Conservation (phyloP, 2,329 filamentous ascomycete genomes). For the Zymoseptoria passerinii region DNA sequence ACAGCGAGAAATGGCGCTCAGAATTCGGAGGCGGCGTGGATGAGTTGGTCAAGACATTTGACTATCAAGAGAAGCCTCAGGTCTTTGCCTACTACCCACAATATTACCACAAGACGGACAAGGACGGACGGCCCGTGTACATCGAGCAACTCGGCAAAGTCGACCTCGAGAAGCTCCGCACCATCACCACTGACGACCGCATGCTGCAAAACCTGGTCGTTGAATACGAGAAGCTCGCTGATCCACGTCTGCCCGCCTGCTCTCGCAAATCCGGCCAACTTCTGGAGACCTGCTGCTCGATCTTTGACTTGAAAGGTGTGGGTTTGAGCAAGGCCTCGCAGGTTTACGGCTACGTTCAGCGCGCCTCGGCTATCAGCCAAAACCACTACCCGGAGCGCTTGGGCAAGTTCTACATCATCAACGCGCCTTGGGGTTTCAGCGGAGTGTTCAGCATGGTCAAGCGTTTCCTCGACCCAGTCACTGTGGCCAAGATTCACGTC, state of each 20-base stretch:
- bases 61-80: constrained; percentile 76
- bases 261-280: constrained; percentile 83
- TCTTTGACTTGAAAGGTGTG: constrained; percentile 96
- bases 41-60: constrained; percentile 68
- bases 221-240: constrained; percentile 94
- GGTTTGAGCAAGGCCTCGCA: constrained; percentile 70
- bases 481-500: constrained; percentile 90
- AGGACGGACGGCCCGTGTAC: constrained; percentile 92
- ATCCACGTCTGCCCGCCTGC: constrained; percentile 89
- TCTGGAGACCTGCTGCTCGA: constrained; percentile 94
- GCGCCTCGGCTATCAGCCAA: constrained; percentile 82
- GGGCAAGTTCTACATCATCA: constrained; percentile 95
- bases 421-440: constrained; percentile 92
- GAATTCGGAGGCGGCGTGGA: constrained; percentile 68
- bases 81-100: constrained; percentile 92
- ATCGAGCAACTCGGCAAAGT: constrained; percentile 94
- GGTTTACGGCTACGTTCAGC: constrained; percentile 80
- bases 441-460: constrained; percentile 79
- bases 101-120: constrained; percentile 97
- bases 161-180: constrained; percentile 80
- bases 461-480: constrained; percentile 93
- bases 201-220: constrained; percentile 95
- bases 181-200: constrained; percentile 83
- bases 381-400: constrained; percentile 99
- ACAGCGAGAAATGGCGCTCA: constrained; percentile 84